phyloP scores from a whole-genome alignment of 139 green algal species.

The Volvox africanus region DNA sequence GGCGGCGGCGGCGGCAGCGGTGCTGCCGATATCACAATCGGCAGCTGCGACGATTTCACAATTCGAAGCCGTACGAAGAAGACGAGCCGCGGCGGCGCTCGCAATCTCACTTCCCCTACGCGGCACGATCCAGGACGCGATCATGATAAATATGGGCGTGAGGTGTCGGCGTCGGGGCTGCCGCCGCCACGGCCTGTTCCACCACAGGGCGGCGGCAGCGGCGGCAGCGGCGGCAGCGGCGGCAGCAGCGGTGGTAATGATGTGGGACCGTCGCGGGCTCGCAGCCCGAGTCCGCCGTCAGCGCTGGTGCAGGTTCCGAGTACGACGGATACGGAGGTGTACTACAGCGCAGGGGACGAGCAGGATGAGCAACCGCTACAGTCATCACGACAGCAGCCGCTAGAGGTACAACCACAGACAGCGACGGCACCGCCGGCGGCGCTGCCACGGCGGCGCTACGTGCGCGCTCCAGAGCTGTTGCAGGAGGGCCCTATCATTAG shows the following conservation, averaged over 20 bases:
- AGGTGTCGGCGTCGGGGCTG: neutral
- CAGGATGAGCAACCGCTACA: neutral
- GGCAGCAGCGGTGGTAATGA: neutral
- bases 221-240: neutral
- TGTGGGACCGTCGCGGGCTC: neutral
- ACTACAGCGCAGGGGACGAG: conserved; percentile 4
- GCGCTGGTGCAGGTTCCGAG: neutral
- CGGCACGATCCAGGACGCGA: neutral
- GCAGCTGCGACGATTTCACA: neutral
- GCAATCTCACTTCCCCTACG: neutral
- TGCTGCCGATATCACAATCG: no score
- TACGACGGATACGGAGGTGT: conserved; percentile 9
- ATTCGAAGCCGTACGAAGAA: conserved; percentile 9
- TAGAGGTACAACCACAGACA: neutral
- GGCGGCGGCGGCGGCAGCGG: neutral
- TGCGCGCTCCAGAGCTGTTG: conserved; percentile 49
- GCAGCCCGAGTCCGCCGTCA: conserved; percentile 6
- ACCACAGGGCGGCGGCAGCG: neutral
- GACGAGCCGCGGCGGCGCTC: neutral
- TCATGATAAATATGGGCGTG: neutral
- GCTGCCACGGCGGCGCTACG: neutral
- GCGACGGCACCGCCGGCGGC: neutral
- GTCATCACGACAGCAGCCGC: neutral
- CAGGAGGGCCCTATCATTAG: conserved; percentile 64
- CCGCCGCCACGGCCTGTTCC: neutral